These are phyloP conservation scores for Xylaria bambusicola DNA, from an alignment of 495 filamentous ascomycete genomes.

Conservation along the genomic window DNA sequence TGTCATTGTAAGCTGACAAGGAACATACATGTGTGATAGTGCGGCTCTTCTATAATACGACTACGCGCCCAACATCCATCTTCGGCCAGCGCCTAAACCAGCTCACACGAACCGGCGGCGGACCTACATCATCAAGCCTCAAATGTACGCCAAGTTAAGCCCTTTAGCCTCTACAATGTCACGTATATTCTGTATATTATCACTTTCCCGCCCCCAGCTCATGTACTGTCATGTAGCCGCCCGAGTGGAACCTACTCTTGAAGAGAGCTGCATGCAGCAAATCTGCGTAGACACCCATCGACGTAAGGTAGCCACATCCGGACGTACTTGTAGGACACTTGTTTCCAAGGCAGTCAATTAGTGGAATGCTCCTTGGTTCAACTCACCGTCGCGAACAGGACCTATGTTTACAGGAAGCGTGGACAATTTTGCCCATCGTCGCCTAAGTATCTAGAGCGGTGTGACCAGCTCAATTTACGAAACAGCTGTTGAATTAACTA, in stretches of 20 bases:
- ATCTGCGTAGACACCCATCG: background rate
- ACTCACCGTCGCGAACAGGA: background rate
- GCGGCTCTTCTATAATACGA: constrained; percentile 18
- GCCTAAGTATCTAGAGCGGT: constrained; percentile 5
- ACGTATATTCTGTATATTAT: constrained; percentile 17
- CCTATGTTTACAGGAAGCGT: constrained; percentile 5
- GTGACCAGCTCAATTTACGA: background rate
- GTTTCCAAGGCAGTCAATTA: background rate
- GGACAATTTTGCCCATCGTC: constrained; percentile 1
- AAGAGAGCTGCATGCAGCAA: constrained; percentile 12
- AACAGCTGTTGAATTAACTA: background rate
- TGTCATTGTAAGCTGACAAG: background rate
- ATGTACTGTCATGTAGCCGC: constrained; percentile 10
- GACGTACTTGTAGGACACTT: background rate
- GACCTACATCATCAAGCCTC: constrained; percentile 12
- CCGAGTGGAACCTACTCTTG: constrained; percentile 13
- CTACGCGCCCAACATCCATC: constrained; percentile 11
- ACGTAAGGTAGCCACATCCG: background rate
- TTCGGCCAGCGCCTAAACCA: background rate
- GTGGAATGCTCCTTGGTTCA: constrained; percentile 3
- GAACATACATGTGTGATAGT: constrained; percentile 8
- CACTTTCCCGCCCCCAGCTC: constrained; percentile 2
- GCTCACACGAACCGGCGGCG: background rate
- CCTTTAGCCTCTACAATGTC: constrained; percentile 14
- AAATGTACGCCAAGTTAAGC: constrained; percentile 11